A percentile compares a stretch with the other conserved stretches of the same genome.
phyloP scores from a whole-genome alignment of 305 asterid genomes.

The Fraxinus dipetala region DNA sequence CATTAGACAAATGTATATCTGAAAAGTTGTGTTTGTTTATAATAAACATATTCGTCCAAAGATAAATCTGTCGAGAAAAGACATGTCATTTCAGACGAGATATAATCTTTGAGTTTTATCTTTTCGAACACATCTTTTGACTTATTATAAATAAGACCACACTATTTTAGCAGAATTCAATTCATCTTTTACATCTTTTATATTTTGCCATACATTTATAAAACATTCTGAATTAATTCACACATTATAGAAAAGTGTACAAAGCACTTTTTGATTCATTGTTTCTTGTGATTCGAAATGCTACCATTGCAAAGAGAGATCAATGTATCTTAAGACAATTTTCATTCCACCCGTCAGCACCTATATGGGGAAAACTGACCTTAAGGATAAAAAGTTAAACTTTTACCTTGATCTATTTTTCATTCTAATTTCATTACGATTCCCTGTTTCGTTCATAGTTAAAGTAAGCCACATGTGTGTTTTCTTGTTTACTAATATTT shows the following conservation, averaged over 20 bases:
- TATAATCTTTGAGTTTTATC: too few relatives aligned
- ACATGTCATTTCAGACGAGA: not conserved
- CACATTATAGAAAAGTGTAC: not conserved
- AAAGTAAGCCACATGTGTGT: not conserved
- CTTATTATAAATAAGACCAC: not conserved
- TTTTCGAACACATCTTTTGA: not conserved
- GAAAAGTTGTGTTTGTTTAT: not conserved
- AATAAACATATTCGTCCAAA: not conserved
- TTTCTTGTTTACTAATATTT: not conserved
- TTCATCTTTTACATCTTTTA: not conserved
- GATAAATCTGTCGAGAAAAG: not conserved
- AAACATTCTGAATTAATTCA: too few relatives aligned
- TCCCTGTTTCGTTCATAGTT: not conserved
- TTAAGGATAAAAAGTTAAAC: not conserved
- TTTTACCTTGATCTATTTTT: too few relatives aligned
- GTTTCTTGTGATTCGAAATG: not conserved
- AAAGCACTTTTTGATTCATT: too few relatives aligned
- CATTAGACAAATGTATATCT: not conserved
- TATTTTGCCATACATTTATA: too few relatives aligned
- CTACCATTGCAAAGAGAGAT: not conserved
- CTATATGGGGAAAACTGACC: not conserved
- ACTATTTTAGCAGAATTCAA: not conserved
- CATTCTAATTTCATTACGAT: not conserved
- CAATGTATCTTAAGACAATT: not conserved
- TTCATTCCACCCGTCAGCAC: not conserved